These are phyloP conservation scores for Andrographis paniculata DNA, from an alignment of 305 asterid genomes.

Conservation along the genomic window DNA sequence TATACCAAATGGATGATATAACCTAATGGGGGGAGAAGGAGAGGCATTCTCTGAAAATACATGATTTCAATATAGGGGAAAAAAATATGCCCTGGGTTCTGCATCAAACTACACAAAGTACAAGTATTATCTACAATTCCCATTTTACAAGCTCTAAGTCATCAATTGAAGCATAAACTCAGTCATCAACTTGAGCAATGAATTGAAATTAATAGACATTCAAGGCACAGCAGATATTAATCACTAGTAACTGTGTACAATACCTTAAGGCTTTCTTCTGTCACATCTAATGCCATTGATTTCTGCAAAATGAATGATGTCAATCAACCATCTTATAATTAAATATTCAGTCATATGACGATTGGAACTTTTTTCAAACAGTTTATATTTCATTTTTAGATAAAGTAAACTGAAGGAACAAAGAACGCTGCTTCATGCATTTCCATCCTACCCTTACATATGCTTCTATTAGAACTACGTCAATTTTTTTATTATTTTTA, in stretches of 20 bases:
- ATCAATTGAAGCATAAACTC: constrained; percentile 4
- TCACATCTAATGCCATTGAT: constrained; percentile 63
- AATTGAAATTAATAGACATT: constrained; percentile 13
- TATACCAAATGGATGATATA: no score
- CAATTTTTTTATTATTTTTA: no score
- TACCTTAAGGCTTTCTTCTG: constrained; percentile 92
- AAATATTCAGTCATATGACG: constrained; percentile 11
- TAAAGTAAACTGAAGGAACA: constrained; percentile 3
- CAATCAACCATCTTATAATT: constrained; percentile 20
- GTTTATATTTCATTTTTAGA: not conserved
- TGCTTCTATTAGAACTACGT: no score
- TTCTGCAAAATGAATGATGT: constrained; percentile 58
- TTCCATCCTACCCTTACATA: no score
- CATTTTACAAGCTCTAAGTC: not conserved
- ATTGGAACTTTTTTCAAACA: not conserved
- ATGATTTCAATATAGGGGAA: no score
- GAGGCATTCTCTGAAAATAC: no score
- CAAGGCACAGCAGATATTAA: constrained; percentile 10
- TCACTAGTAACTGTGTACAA: constrained; percentile 17
- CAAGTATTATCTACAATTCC: no score
- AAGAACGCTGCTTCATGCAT: no score
- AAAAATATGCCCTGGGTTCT: no score
- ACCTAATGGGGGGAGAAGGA: no score
- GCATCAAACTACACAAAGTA: no score
- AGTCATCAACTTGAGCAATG: constrained; percentile 12